Percentiles rank a stretch among this genome's conserved stretches.
phyloP scores from a whole-genome alignment of 2,329 filamentous ascomycete species.

The Pseudogymnoascus sp. region DNA sequence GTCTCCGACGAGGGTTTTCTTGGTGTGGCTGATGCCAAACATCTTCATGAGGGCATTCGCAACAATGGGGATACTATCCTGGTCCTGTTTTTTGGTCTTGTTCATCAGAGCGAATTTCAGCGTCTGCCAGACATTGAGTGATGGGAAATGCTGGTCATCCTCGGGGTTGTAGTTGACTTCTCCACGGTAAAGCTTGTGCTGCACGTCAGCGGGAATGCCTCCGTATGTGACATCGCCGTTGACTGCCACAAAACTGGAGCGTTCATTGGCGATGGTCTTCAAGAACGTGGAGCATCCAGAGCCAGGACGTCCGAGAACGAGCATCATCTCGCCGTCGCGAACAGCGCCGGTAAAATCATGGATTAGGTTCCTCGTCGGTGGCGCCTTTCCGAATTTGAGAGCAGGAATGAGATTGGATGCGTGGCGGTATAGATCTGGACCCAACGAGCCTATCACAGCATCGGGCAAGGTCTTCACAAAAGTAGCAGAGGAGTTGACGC shows the following conservation, averaged over 20 bases:
- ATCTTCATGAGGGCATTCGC: conserved; percentile 64
- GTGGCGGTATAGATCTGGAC: conserved; percentile 65
- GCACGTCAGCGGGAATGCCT: conserved; percentile 58
- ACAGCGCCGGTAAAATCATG: conserved; percentile 60
- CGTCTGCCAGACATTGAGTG: conserved; percentile 69
- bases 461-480: conserved; percentile 67
- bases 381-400: conserved; percentile 18
- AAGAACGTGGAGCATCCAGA: conserved; percentile 70
- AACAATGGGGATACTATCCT: conserved; percentile 56
- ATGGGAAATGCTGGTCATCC: conserved; percentile 66
- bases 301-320: conserved; percentile 64
- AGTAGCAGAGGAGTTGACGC: conserved; percentile 54
- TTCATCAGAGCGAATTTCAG: conserved; percentile 65
- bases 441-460: conserved; percentile 69
- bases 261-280: conserved; percentile 65
- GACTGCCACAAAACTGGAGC: conserved; percentile 55
- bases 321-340: conserved; percentile 61
- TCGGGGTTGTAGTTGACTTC: conserved; percentile 74
- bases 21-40: conserved; percentile 53
- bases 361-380: conserved; percentile 38
- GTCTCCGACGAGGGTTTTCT: conserved; percentile 46
- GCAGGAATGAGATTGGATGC: conserved; percentile 30
- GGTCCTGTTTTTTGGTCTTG: conserved; percentile 62
- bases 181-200: conserved; percentile 60
- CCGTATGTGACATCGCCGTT: conserved; percentile 64